phyloP scores from a whole-genome alignment of 495 filamentous ascomycete species.

The Acidomyces sp. region DNA sequence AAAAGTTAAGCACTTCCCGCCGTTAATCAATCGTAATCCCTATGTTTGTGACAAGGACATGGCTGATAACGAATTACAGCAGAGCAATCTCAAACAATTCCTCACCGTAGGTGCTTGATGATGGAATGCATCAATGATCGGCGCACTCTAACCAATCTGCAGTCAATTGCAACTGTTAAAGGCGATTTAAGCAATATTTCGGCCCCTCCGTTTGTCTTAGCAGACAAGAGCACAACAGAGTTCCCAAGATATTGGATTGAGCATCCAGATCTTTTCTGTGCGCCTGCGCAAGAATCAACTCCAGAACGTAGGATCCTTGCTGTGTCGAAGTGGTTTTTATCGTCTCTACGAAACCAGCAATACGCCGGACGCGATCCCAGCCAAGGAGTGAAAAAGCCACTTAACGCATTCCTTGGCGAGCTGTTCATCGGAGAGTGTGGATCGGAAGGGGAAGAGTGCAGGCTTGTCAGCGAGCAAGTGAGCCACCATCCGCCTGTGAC shows the following conservation, averaged over 20 bases:
- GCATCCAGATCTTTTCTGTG: conserved; percentile 22
- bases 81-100: conserved; percentile 16
- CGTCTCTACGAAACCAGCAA: conserved; percentile 21
- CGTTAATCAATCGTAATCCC: neutral
- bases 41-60: neutral
- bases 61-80: conserved; percentile 11
- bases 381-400: conserved; percentile 25
- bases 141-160: neutral
- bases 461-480: conserved; percentile 26
- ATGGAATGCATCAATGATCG: neutral
- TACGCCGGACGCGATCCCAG: conserved; percentile 21
- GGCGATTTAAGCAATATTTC: conserved; percentile 23
- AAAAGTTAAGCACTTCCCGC: neutral
- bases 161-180: conserved; percentile 17
- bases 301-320: conserved; percentile 19
- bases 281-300: conserved; percentile 16
- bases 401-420: conserved; percentile 28
- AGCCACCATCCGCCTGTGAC: conserved; percentile 26
- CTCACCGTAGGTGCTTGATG: conserved; percentile 7
- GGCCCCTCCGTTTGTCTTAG: conserved; percentile 25
- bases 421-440: conserved; percentile 19
- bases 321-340: conserved; percentile 25
- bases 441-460: conserved; percentile 12
- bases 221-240: conserved; percentile 20
- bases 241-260: conserved; percentile 25